These are phyloP conservation scores for Paspalum vaginatum DNA, from an alignment of 176 grass and related monocot species.

Conservation along the genomic window DNA sequence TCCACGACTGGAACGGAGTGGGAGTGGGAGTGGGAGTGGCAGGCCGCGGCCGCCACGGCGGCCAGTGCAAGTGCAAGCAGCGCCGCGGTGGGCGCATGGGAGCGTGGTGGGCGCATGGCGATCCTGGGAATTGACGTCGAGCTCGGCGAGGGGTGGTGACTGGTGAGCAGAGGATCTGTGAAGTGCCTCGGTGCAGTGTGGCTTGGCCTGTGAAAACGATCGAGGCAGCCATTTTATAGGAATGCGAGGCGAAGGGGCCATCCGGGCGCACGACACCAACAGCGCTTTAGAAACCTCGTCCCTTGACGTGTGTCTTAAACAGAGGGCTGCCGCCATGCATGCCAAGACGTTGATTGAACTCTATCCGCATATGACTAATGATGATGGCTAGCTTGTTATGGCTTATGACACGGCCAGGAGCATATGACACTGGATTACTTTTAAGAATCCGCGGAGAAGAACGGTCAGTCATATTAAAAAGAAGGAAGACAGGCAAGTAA, in stretches of 20 bases:
- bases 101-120: neutral
- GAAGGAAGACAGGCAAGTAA: too few relatives aligned
- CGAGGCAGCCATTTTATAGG: neutral
- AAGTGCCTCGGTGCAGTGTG: neutral
- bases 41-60: neutral
- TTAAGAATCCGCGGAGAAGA: too few relatives aligned
- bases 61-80: slow-evolving; percentile 3
- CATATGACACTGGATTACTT: neutral
- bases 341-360: neutral
- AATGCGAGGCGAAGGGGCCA: neutral
- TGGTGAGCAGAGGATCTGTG: neutral
- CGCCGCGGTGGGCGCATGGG: neutral
- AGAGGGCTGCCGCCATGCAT: neutral
- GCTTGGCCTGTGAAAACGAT: neutral
- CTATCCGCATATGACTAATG: neutral
- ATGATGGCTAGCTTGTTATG: neutral
- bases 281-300: neutral
- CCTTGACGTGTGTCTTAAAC: slow-evolving; percentile 7
- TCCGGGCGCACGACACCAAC: neutral
- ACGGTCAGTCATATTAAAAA: too few relatives aligned
- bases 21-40: neutral
- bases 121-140: neutral
- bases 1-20: neutral
- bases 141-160: neutral
- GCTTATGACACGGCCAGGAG: neutral